Base-by-base conservation (phyloP, 2,329 filamentous ascomycete genomes). In the Sporothrix curviconia region DNA sequence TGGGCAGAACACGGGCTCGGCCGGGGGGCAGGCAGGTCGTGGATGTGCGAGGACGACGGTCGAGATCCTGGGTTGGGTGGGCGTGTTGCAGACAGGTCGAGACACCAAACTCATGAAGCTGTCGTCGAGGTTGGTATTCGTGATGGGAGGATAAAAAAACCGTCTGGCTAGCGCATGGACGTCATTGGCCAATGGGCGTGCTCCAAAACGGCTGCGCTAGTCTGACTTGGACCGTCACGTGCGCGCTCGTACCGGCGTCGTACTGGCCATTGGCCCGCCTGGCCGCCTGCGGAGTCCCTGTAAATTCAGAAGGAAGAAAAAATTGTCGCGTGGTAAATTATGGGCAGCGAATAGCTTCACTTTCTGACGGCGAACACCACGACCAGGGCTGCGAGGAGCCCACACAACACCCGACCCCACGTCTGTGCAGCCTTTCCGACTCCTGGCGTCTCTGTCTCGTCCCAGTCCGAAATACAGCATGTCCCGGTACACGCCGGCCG, bases 401-500 rank as follows among this genome's bases (percentile, higher is more conserved):
- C 17, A 15, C 7, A 9, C 49, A 28, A 17, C 49, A 34, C 46
- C 8, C 30, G 19, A 39, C 49, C 5, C 28, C 49, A 51, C 12
- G 22, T 22, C 32, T 39, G 22, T 17, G 19, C n/a, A n/a, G n/a
- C n/a, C n/a, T n/a, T n/a, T n/a, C n/a, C n/a, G n/a, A n/a, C n/a
- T n/a, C n/a, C n/a, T n/a, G n/a, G n/a, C n/a, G n/a, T n/a, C n/a
- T n/a, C n/a, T n/a, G n/a, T n/a, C n/a, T n/a, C n/a, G n/a, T n/a
- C n/a, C n/a, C n/a, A n/a, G n/a, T n/a, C n/a, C n/a, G n/a, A n/a
- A n/a, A n/a, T n/a, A n/a, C 32, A 46, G 5, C 32, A 63, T 63
- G 61, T 58, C 61, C 15, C 43, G 59, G 34, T 61, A 61, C 53
- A 32, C 60, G 11, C 61, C 61, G 25, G 60, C 58, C 11, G 58